phyloP scores from a whole-genome alignment of 257 asterid species.

The Ligustrum vulgare region DNA sequence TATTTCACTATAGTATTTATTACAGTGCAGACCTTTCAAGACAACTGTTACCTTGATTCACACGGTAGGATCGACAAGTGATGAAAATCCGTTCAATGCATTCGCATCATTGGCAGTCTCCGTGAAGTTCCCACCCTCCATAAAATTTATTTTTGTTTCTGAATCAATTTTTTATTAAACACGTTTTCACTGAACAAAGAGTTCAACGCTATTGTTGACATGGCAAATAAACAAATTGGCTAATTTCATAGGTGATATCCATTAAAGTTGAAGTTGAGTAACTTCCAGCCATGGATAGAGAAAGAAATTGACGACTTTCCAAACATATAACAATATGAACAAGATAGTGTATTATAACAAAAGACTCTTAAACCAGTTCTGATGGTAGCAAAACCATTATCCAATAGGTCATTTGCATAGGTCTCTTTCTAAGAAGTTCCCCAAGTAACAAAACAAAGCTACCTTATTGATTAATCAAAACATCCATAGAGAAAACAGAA shows the following conservation, averaged over 20 bases:
- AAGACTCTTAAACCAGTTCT: no score
- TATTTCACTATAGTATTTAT: background rate
- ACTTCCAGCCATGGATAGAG: background rate
- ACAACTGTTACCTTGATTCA: background rate
- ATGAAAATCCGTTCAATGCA: conserved; percentile 64
- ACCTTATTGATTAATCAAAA: conserved; percentile 35
- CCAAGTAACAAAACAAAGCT: background rate
- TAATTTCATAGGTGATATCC: no score
- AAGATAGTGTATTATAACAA: no score
- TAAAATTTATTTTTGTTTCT: no score
- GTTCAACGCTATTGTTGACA: no score
- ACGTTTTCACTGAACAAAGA: background rate
- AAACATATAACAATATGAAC: no score
- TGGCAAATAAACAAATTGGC: no score
- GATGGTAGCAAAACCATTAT: background rate
- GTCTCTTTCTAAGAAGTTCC: background rate
- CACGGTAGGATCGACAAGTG: conserved; percentile 55
- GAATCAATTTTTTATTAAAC: no score
- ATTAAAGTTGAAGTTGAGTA: background rate
- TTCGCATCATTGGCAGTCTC: conserved; percentile 75
- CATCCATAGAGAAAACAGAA: conserved; percentile 14
- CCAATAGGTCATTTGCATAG: background rate
- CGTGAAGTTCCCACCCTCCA: conserved; percentile 21
- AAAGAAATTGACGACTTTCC: no score
- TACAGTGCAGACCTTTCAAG: background rate